phyloP scores from a whole-genome alignment of 2,329 filamentous ascomycete species.

The Paramyrothecium sp. region DNA sequence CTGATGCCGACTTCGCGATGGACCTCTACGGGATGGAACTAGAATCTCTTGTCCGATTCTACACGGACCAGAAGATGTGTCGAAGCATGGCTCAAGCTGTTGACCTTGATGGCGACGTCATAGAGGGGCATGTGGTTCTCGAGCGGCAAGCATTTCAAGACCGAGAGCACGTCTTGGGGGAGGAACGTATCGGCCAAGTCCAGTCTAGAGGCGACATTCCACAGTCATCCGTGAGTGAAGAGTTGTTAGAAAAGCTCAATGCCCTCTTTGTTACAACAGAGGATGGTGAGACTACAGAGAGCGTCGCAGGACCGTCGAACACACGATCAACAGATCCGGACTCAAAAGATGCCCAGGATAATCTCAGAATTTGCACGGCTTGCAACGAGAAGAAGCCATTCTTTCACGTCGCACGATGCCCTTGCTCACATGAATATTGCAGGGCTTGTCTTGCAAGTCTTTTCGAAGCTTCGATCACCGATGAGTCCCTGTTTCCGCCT shows the following conservation, averaged over 20 bases:
- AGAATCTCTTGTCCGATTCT: background rate
- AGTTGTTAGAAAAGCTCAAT: too few relatives aligned
- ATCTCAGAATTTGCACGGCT: background rate
- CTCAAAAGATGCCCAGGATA: too few relatives aligned
- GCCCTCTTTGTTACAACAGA: too few relatives aligned
- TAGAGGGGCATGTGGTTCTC: background rate
- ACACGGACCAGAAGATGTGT: background rate
- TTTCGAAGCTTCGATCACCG: conserved; percentile 36
- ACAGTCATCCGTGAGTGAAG: too few relatives aligned
- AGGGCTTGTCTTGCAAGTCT: conserved; percentile 39
- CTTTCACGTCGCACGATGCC: conserved; percentile 5
- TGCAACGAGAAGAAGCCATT: background rate
- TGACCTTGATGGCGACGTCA: background rate
- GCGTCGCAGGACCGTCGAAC: background rate
- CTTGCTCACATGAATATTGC: conserved; percentile 52
- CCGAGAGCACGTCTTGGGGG: background rate
- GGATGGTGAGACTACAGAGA: too few relatives aligned
- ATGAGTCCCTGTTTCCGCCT: conserved; percentile 53
- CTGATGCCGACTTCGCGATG: background rate
- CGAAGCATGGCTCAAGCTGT: background rate
- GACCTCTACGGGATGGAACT: background rate
- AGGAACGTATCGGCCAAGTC: too few relatives aligned
- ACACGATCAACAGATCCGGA: too few relatives aligned
- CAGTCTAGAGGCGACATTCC: background rate
- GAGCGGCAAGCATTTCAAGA: background rate